Evolutionary conservation across 2,329 filamentous ascomycete genomes (phyloP), one percentile per base, ranked within the genome.

Genomic region (Aspergillus sp.): DNA sequence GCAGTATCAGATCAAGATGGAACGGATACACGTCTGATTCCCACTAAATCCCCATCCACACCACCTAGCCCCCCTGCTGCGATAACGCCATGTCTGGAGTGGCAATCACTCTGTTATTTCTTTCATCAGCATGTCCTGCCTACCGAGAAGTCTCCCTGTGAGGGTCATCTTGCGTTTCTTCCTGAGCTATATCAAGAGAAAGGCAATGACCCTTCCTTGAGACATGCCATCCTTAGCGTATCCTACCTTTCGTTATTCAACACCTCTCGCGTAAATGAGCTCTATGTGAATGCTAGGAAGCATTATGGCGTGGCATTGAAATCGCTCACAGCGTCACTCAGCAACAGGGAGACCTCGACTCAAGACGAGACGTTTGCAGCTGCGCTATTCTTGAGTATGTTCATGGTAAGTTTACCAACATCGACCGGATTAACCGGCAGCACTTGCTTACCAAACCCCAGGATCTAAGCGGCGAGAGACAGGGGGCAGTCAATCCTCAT

Each of bases 381-480:
- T 4, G 52, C 52, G 13, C 52, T 55, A 1, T 55, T 55, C 38
- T 13, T 55, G 52, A 55, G 52, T n/a, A 55, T 55, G 52, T 55
- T 55, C 17, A 41, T 45, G 6, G 52, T 55, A 28, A 30, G 36
- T 19, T 9, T 5, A 30, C 12, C 12, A 23, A n/a, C 7, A 25
- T 2, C 21, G 2, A 21, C 36, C 6, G 8, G n/a, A 12, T 19
- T 8, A 7, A 49, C 21, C 51, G 8, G 13, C 7, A 30, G 2
- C 17, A 7, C 12, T 28, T 23, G n/a, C 36, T 45, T 2, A 55
- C 21, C 28, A 2, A n/a, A 4, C 15, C 13, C 5, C 5, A 55
- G 52, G 52, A 55, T 9, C 38, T 55, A 4, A 43, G 52, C 10
- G 52, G 52, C 25, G 52, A 55, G 23, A 41, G 15, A 28, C 38